Conservation (phyloP, 768 basidiomycete species). For the Glaciozyma antarctica region DNA sequence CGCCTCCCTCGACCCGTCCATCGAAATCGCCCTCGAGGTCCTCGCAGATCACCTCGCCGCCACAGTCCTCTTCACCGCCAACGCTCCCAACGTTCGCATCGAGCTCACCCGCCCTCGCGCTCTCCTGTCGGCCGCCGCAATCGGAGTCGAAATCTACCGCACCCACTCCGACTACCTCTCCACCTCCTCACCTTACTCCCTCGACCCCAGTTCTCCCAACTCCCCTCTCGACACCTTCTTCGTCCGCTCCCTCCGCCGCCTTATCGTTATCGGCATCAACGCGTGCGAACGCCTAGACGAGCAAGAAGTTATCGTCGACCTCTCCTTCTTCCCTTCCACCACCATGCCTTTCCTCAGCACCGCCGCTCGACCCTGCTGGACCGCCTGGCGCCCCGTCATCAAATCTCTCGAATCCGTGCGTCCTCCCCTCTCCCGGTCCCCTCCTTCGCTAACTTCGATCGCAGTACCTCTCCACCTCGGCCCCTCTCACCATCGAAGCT, state of each 20-base stretch:
- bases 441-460: not conserved
- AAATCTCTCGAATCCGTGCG: conserved; percentile 20
- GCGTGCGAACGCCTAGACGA: conserved; percentile 55
- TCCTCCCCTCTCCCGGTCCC: not conserved
- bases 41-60: conserved; percentile 45
- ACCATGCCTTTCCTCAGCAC: conserved; percentile 1
- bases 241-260: conserved; percentile 48
- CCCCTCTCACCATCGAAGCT: conserved; percentile 53
- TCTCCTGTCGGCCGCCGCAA: conserved; percentile 47
- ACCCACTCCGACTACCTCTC: conserved; percentile 11
- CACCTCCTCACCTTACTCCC: not conserved
- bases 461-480: conserved; percentile 17
- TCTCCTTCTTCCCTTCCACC: conserved; percentile 44
- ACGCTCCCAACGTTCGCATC: conserved; percentile 42
- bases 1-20: not conserved
- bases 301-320: conserved; percentile 53
- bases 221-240: conserved; percentile 19
- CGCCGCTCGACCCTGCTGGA: conserved; percentile 5
- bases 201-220: not conserved
- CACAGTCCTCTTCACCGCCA: conserved; percentile 38
- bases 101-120: conserved; percentile 48
- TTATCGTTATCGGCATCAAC: conserved; percentile 59
- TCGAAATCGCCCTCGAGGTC: conserved; percentile 43
- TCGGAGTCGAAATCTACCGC: conserved; percentile 42
- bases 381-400: conserved; percentile 10